phyloP scores from a whole-genome alignment of 148 eudicot species.

The Silene latifolia region DNA sequence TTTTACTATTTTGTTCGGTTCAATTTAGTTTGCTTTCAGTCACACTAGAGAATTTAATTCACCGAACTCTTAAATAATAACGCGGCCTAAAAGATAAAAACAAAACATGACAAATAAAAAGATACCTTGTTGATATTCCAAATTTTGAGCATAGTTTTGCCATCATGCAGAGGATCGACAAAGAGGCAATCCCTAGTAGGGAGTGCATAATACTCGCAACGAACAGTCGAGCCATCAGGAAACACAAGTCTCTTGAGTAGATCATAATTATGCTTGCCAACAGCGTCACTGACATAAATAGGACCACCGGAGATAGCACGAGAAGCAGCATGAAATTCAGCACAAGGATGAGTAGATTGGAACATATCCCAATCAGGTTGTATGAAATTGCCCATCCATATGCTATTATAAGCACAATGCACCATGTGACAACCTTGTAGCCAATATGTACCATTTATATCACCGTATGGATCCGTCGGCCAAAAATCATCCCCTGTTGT shows the following conservation, averaged over 20 bases:
- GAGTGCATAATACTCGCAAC: conserved; percentile 71
- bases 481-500: conserved; percentile 85
- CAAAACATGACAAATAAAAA: background rate
- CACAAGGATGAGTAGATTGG: conserved; percentile 92
- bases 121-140: conserved; percentile 87
- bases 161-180: conserved; percentile 81
- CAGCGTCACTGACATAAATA: conserved; percentile 77
- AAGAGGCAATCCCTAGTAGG: conserved; percentile 84
- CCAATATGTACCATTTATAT: conserved; percentile 92
- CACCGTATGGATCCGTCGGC: conserved; percentile 92
- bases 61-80: background rate
- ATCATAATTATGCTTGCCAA: conserved; percentile 69
- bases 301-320: conserved; percentile 95
- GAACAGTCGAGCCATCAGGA: conserved; percentile 75
- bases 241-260: conserved; percentile 68
- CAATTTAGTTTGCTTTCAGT: no score
- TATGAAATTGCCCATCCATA: conserved; percentile 97
- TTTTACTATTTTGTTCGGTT: no score
- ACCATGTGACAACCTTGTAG: conserved; percentile 98
- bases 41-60: no score
- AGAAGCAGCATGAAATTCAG: conserved; percentile 93
- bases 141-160: conserved; percentile 85
- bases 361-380: conserved; percentile 99
- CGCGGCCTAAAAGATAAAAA: background rate
- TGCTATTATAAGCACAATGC: conserved; percentile 91